Conservation (phyloP, 345 rosid genomes). For the Eucalyptus virginea region DNA sequence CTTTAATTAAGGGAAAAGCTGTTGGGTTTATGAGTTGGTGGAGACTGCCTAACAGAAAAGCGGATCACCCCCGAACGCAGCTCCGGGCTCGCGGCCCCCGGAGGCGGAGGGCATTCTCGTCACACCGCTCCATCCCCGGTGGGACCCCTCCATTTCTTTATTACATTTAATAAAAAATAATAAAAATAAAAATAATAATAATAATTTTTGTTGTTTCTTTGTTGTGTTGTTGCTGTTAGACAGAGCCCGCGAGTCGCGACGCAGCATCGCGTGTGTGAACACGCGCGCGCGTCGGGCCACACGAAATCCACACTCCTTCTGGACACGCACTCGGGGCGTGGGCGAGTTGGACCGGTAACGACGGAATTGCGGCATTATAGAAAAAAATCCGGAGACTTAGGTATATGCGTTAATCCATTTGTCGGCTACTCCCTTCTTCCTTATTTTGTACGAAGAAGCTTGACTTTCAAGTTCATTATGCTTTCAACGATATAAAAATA, state of each 20-base stretch:
- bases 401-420: neutral
- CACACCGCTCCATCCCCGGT: neutral
- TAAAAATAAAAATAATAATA: neutral
- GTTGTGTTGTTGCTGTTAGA: neutral
- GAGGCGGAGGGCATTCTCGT: neutral
- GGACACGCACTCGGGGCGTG: neutral
- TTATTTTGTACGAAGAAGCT: neutral
- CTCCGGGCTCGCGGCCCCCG: neutral
- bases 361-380: neutral
- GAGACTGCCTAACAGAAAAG: conserved; percentile 19
- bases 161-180: no score
- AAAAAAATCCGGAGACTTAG: neutral
- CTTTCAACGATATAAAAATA: neutral
- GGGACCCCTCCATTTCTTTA: neutral
- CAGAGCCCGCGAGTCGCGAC: neutral
- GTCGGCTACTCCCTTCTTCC: neutral
- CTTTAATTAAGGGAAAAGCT: neutral
- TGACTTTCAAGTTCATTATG: neutral
- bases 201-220: neutral
- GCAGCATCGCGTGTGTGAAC: neutral
- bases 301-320: conserved; percentile 12
- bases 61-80: neutral
- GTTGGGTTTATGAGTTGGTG: neutral
- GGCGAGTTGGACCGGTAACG: neutral
- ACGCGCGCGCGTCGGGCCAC: conserved; percentile 13